Base-by-base conservation (phyloP, 1,284 basidiomycete genomes). In the Pisolithus thermaeus region DNA sequence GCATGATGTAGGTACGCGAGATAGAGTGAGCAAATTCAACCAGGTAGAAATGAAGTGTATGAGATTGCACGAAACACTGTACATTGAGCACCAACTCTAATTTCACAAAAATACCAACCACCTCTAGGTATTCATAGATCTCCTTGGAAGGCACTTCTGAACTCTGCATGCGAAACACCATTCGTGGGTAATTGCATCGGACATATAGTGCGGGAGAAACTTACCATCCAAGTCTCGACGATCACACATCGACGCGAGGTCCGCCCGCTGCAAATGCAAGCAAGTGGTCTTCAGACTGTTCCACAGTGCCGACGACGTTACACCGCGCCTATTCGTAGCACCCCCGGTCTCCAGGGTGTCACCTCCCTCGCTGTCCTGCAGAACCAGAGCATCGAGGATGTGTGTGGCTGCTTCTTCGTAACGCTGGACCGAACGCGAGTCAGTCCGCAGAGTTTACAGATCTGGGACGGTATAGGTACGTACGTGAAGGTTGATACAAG, bases 351-450 rank as follows among this genome's bases (percentile, higher is more conserved):
- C 82, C 12, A 40, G 65, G 67, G 49, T 83, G 70, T 46, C 30
- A 22, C 44, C 20, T 32, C 81, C 81, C 53, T 94, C 92, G 46
- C 81, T 82, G 55, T 95, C 90, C 66, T 96, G 92, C 22, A 96
- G 74, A 27, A 87, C 76, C 4, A 97, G 76, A 8, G 93, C 92
- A 63, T 93, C 90, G 14, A 95, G 73, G 44, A 95, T 84, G 58
- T 93, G 86, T 43, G 87, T 83, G 12, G 87, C 87, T 0, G 92
- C 92, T 63, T 93, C 87, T 43, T 85, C 80, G 64, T 91, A 91
- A 56, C 83, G 81, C 81, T 92, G 59, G 23, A 52, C 47, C 52
- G 9, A 42, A 38, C 38, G 49, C 49, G 36, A 37, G 39, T 41
- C 23, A 28, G 32, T 35, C 50, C 11, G 25, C 22, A 30, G n/a